phyloP scores from a whole-genome alignment of 805 yeast species.

The Hanseniaspora lachancei region DNA sequence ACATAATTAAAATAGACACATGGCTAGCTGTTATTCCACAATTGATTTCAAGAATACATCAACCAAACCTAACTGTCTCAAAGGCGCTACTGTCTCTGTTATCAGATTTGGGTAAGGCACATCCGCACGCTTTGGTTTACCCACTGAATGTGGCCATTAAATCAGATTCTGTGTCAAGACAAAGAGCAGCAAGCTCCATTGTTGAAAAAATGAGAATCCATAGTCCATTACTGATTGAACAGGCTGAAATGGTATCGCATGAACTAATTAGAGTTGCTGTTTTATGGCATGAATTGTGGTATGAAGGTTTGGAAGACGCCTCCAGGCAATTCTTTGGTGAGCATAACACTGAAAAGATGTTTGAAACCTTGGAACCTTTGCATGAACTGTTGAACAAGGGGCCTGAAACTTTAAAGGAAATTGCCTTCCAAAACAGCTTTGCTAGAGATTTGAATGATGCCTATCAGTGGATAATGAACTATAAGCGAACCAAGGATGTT shows the following conservation, averaged over 20 bases:
- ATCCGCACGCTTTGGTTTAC: slow-evolving; percentile 92
- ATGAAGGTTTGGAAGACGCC: slow-evolving; percentile 94
- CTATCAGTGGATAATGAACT: slow-evolving; percentile 81
- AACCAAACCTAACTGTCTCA: slow-evolving; percentile 76
- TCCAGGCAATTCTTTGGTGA: slow-evolving; percentile 87
- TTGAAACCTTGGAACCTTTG: slow-evolving; percentile 74
- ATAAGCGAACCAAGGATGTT: slow-evolving; percentile 69
- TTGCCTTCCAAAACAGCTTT: slow-evolving; percentile 82
- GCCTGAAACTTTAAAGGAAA: slow-evolving; percentile 85
- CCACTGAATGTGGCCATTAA: slow-evolving; percentile 93
- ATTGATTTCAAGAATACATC: slow-evolving; percentile 89
- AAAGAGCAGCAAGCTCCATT: slow-evolving; percentile 80
- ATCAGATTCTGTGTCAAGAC: slow-evolving; percentile 79
- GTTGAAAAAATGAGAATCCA: slow-evolving; percentile 87
- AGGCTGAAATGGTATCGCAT: slow-evolving; percentile 85
- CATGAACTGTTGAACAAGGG: slow-evolving; percentile 75
- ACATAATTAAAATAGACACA: slow-evolving; percentile 75
- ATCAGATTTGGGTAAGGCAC: slow-evolving; percentile 82
- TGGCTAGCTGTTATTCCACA: slow-evolving; percentile 97
- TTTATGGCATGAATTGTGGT: slow-evolving; percentile 96
- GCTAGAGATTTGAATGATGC: slow-evolving; percentile 91
- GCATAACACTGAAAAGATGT: slow-evolving; percentile 89
- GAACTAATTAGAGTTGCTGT: slow-evolving; percentile 92
- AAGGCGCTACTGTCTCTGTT: slow-evolving; percentile 64
- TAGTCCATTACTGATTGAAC: slow-evolving; percentile 72